These are phyloP conservation scores for Rhodotorula graminis DNA, from an alignment of 768 basidiomycete species.

Conservation along the genomic window DNA sequence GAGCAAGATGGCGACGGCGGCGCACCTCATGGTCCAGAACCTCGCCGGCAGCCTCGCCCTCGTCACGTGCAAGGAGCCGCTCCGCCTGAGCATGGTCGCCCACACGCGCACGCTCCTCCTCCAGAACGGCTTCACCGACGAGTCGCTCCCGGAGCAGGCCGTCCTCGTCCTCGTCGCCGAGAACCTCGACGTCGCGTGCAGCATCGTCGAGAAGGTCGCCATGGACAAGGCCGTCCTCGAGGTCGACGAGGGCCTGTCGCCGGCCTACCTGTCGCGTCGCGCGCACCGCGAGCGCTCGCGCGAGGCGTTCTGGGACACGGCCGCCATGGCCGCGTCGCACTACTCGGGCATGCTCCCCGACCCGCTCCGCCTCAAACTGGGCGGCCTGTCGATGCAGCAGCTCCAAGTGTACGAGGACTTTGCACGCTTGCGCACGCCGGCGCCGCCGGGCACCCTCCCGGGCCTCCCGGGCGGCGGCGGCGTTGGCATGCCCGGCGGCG, in stretches of 20 bases:
- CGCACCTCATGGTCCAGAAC: constrained; percentile 93
- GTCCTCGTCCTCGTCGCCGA: constrained; percentile 73
- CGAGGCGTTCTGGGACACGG: constrained; percentile 86
- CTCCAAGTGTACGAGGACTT: constrained; percentile 93
- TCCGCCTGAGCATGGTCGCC: constrained; percentile 82
- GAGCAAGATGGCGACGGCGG: constrained; percentile 81
- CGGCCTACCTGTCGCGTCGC: constrained; percentile 75
- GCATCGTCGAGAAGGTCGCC: constrained; percentile 91
- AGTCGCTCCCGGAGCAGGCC: constrained; percentile 76
- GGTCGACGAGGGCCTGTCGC: constrained; percentile 79
- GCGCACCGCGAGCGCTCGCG: constrained; percentile 69
- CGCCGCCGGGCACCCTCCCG: too few species aligned
- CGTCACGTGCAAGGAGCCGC: constrained; percentile 95
- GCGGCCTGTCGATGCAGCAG: constrained; percentile 76
- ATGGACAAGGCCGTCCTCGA: constrained; percentile 92
- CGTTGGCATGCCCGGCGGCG: constrained; percentile 7
- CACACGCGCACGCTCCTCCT: constrained; percentile 76
- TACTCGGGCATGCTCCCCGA: constrained; percentile 76
- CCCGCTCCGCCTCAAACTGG: constrained; percentile 74
- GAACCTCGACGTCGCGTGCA: constrained; percentile 87
- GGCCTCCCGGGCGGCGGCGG: too few species aligned
- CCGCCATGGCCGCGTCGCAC: constrained; percentile 61
- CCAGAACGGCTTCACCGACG: constrained; percentile 87
- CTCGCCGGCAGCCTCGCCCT: constrained; percentile 91
- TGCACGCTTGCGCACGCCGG: constrained; percentile 50